phyloP scores from a whole-genome alignment of 2,329 filamentous ascomycete species.

The Verticillium zaregamsianum region DNA sequence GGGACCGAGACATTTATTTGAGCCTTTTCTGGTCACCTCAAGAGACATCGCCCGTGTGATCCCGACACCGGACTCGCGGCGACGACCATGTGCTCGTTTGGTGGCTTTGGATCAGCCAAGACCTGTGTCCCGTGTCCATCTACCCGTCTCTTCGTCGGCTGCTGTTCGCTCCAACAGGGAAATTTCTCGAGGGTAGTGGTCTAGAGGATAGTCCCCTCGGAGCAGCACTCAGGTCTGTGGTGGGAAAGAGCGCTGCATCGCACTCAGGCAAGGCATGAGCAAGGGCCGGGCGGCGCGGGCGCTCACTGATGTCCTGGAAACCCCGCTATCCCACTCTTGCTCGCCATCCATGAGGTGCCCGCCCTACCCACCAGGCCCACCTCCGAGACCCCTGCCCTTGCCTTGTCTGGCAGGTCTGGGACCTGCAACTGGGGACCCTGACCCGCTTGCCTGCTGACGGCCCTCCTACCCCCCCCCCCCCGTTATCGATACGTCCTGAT shows the following conservation, averaged over 20 bases:
- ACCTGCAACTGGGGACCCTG: constrained; percentile 1
- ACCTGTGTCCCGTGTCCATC: not conserved
- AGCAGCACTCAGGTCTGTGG: not conserved
- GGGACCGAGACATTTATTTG: constrained; percentile 1
- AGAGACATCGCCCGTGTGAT: constrained; percentile 1
- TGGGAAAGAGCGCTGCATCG: not conserved
- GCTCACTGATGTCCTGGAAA: not conserved
- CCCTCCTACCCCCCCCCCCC: not conserved
- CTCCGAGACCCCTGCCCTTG: not conserved
- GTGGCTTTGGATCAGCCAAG: not conserved
- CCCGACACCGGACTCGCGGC: not conserved
- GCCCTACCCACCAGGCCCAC: not conserved
- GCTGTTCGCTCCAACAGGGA: no score
- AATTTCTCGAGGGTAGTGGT: not conserved
- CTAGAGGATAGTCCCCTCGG: not conserved
- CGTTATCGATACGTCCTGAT: constrained; percentile 2
- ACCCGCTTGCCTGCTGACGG: constrained; percentile 1
- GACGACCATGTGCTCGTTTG: not conserved
- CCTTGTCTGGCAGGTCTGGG: not conserved
- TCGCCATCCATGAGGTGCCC: not conserved
- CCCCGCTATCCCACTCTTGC: not conserved
- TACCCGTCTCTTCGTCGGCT: not conserved
- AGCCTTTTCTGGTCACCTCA: constrained; percentile 1
- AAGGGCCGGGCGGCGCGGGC: not conserved
- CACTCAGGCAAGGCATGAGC: not conserved